Evolutionary conservation across 257 asterid genomes (phyloP), one percentile per base, ranked within the genome.

Genomic region (Eucommia ulmoides): DNA sequence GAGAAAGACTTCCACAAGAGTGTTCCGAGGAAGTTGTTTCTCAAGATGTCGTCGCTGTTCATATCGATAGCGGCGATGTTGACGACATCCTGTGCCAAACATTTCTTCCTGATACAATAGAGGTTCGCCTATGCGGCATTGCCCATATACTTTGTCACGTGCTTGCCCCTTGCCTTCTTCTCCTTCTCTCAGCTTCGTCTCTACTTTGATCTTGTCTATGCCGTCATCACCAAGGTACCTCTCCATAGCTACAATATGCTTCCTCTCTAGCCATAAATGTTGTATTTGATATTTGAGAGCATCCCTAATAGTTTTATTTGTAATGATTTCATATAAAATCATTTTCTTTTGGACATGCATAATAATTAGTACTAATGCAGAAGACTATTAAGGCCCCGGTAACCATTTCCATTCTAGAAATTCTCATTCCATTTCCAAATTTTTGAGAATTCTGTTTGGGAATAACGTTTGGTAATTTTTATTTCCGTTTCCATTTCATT

Each of bases 71-170:
- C 72, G 1, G 78, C 88, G 2, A 73, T 82, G 53, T 49, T 78
- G 62, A 22, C 73, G 51, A 65, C 80, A 0, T 81, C 74, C 52
- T 72, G 86, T 24, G 92, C 86, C 11, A 86, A 77, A 1, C 83
- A 80, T 41, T 70, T 72, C 20, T 81, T 81, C 52, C 54, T 73
- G 26, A 54, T 81, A 16, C 50, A 41, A 54, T 65, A 74, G 12
- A 54, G 52, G 19, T 52, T 71, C 24, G 61, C 46, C 22, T 10
- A 12, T 1, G 79, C 61, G 0, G 74, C 74, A 5, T 19, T 65
- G 49, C 78, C 88, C 1, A 62, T 82, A 19, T 82, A 78, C 22
- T 64, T 69, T 0, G 25, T 51, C 3, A 74, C 79, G 23, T 61
- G 72, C 23, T 16, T 72, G 20, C 92, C 84, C 1, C 71, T 75